Evolutionary conservation across 2,329 filamentous ascomycete genomes (phyloP).

Genomic region (Exophiala phaeomuriformis): DNA sequence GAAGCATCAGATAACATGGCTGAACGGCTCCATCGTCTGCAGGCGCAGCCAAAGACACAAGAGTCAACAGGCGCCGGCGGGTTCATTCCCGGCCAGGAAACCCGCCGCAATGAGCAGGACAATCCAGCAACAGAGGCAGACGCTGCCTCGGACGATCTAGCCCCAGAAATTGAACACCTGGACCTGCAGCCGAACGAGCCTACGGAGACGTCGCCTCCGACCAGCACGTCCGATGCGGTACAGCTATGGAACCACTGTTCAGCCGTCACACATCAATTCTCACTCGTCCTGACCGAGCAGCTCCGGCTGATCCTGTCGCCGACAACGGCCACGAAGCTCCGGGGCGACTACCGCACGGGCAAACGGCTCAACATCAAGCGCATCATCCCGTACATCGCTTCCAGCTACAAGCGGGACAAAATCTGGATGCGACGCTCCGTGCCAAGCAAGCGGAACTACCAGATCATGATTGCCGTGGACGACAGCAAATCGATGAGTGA

Average conservation of each 20-base stretch:
- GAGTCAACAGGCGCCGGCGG: conserved; percentile 44
- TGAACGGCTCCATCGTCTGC: conserved; percentile 32
- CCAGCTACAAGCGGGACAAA: conserved; percentile 97
- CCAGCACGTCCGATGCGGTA: conserved; percentile 54
- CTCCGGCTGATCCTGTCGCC: conserved; percentile 91
- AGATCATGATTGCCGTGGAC: conserved; percentile 95
- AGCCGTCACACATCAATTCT: conserved; percentile 72
- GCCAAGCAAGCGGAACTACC: conserved; percentile 88
- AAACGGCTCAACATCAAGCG: conserved; percentile 99
- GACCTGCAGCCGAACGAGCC: conserved; percentile 47
- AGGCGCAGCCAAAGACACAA: conserved; percentile 34
- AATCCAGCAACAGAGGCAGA: conserved; percentile 38
- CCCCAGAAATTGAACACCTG: conserved; percentile 46
- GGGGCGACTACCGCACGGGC: conserved; percentile 91
- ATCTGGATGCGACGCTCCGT: conserved; percentile 97
- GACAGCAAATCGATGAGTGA: conserved; percentile 94
- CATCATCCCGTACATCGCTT: conserved; percentile 98
- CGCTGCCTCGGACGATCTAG: conserved; percentile 36
- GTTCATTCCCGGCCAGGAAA: conserved; percentile 45
- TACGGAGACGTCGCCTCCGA: conserved; percentile 29
- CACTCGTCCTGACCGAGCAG: conserved; percentile 84
- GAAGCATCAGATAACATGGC: conserved; percentile 27
- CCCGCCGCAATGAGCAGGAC: conserved; percentile 26
- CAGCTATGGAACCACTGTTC: conserved; percentile 82
- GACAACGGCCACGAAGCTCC: conserved; percentile 90